Percentiles rank a stretch among this genome's conserved stretches.
Conservation (phyloP, 2,329 filamentous ascomycete genomes). For the Zymoseptoria ardabiliae region DNA sequence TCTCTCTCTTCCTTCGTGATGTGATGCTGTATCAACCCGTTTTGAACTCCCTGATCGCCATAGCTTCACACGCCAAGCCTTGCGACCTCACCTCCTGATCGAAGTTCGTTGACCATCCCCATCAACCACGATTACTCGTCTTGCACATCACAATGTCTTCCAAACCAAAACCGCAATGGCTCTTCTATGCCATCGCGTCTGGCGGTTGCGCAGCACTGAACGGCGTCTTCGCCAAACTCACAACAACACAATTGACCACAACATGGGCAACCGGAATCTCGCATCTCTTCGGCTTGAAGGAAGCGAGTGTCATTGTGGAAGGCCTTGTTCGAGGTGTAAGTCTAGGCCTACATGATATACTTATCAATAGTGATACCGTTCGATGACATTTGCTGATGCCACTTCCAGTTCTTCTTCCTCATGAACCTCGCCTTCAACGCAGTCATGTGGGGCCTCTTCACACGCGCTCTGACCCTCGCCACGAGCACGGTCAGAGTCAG, state of each 20-base stretch:
- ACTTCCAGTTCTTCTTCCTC: constrained; percentile 60
- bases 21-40: not conserved
- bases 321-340: constrained; percentile 45
- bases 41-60: not conserved
- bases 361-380: too few species aligned
- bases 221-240: constrained; percentile 77
- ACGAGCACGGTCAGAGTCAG: constrained; percentile 71
- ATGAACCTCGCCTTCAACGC: constrained; percentile 70
- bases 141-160: constrained; percentile 5
- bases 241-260: constrained; percentile 53
- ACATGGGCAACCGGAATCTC: constrained; percentile 46
- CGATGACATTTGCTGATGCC: not conserved
- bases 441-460: constrained; percentile 81
- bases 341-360: constrained; percentile 11
- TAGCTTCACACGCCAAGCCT: not conserved
- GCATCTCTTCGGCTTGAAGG: constrained; percentile 38
- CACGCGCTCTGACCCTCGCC: constrained; percentile 64
- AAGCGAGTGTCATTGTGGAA: constrained; percentile 43
- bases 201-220: constrained; percentile 75
- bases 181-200: constrained; percentile 63
- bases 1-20: too few species aligned
- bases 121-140: not conserved
- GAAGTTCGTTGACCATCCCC: not conserved
- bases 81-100: not conserved
- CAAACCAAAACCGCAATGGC: constrained; percentile 35